Percentiles rank a stretch among this genome's conserved stretches.
Conservation (phyloP, 1,284 basidiomycete species). For the Sporisorium iseilematis-ciliati region DNA sequence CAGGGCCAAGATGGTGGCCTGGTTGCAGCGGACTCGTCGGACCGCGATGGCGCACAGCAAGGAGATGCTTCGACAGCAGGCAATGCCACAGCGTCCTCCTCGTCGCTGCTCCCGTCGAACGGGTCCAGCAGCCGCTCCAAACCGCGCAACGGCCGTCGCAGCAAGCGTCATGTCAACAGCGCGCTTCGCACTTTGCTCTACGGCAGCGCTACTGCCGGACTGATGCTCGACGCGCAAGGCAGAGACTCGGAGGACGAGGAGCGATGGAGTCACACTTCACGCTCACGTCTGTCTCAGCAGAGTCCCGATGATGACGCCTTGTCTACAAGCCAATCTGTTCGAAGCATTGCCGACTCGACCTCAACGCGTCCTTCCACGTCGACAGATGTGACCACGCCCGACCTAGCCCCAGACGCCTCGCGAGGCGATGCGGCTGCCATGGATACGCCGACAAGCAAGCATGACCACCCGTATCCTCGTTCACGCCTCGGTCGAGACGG, state of each 20-base stretch:
- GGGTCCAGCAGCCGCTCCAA: constrained; percentile 20
- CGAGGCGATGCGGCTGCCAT: constrained; percentile 16
- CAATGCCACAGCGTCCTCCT: constrained; percentile 10
- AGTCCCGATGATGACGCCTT: constrained; percentile 40
- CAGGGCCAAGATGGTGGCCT: constrained; percentile 16
- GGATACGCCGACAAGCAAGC: constrained; percentile 23
- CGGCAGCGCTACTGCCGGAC: constrained; percentile 35
- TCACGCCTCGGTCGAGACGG: constrained; percentile 24
- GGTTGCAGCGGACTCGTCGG: constrained; percentile 1
- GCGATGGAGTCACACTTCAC: constrained; percentile 23
- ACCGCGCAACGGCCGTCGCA: constrained; percentile 26
- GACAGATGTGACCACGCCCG: constrained; percentile 48
- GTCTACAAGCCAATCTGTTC: constrained; percentile 42
- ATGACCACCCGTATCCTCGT: constrained; percentile 15
- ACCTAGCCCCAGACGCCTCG: constrained; percentile 23
- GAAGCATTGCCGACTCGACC: constrained; percentile 51
- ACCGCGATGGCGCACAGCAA: constrained; percentile 6
- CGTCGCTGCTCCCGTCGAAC: constrained; percentile 1
- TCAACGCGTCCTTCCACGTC: constrained; percentile 47
- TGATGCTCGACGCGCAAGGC: constrained; percentile 21
- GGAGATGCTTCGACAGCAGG: constrained; percentile 8
- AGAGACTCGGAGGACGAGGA: constrained; percentile 38
- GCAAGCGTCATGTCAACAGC: constrained; percentile 56
- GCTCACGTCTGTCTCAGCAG: constrained; percentile 18
- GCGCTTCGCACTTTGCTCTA: constrained; percentile 54